Evolutionary conservation across 805 yeast species (phyloP), one percentile per base, ranked within the genome.

Genomic region (Candida sonorensis): DNA sequence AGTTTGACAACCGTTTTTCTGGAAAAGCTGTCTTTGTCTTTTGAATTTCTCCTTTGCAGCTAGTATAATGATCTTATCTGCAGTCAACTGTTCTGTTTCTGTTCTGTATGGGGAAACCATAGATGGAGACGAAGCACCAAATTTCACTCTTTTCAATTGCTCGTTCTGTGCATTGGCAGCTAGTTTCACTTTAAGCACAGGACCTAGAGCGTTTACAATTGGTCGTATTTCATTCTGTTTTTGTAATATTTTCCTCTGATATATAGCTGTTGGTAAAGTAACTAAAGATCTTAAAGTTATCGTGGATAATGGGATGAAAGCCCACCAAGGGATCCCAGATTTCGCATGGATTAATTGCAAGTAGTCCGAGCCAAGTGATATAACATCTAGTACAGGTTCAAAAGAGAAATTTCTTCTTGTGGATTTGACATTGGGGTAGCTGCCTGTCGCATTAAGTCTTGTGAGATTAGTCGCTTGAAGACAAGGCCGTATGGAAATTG

Each of bases 281-380:
- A 82, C 63, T 2, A 65, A 41, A 0, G 81, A 51, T 42, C 97
- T 67, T 14, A 88, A 53, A 0, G 75, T 59, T 16, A 87, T 51
- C 0, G 96, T 84, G 0, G 82, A 59, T 5, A 75, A 21, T 0
- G 97, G 97, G 8, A 88, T 80, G 23, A 86, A 59, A 0, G 73
- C 72, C 66, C 84, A 75, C 96, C 97, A 88, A 4, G 94, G 86
- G 2, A 88, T 46, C 0, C 82, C 81, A 1, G 77, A 52, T n/a
- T 47, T 34, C 7, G 67, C 56, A 54, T 82, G 90, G 1, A 74
- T 30, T 1, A 60, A 38, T 37, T 69, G 72, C 14, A 79, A 42
- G 9, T 54, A 36, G 9, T 56, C 53, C 0, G 55, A 39, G 2
- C 58, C 57, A 15, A 37, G 36, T n/a, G 47, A 36, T 9, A 50